These are phyloP conservation scores for Circinella umbellata DNA, from an alignment of 371 early-diverging fungal species.

Conservation along the genomic window DNA sequence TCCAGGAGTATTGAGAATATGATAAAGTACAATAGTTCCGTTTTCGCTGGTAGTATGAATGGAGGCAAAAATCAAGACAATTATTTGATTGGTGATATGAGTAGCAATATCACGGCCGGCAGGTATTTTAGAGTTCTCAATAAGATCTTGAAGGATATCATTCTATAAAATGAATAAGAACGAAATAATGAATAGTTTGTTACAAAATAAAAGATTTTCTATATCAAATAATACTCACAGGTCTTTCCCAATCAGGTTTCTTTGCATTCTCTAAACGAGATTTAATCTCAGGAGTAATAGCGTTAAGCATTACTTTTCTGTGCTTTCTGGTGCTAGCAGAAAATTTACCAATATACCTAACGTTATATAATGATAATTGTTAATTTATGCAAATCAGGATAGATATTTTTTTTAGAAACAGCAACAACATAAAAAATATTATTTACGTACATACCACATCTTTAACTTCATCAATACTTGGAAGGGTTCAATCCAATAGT, in stretches of 20 bases:
- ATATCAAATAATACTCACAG: neutral
- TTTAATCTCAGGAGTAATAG: neutral
- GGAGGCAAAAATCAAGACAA: conserved; percentile 41
- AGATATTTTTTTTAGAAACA: too few species aligned
- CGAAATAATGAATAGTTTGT: too few species aligned
- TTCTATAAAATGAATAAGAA: conserved; percentile 6
- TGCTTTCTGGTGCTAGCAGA: neutral
- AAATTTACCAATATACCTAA: neutral
- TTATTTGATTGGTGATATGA: conserved; percentile 18
- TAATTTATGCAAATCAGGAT: neutral
- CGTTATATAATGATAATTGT: neutral
- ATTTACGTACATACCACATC: conserved; percentile 20
- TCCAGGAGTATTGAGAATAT: conserved; percentile 43
- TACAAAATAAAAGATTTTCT: too few species aligned
- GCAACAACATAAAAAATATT: too few species aligned
- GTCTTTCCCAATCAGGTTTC: conserved; percentile 9
- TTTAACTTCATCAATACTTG: conserved; percentile 5
- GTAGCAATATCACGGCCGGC: conserved; percentile 6
- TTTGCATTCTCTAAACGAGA: neutral
- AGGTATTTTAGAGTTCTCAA: conserved; percentile 16
- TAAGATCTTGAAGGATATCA: conserved; percentile 28
- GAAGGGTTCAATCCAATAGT: conserved; percentile 14
- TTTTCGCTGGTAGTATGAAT: conserved; percentile 48
- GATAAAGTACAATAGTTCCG: conserved; percentile 40
- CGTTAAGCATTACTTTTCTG: neutral